Conservation (phyloP, 306 rosid species). For the Amphicarpaea edgeworthii region DNA sequence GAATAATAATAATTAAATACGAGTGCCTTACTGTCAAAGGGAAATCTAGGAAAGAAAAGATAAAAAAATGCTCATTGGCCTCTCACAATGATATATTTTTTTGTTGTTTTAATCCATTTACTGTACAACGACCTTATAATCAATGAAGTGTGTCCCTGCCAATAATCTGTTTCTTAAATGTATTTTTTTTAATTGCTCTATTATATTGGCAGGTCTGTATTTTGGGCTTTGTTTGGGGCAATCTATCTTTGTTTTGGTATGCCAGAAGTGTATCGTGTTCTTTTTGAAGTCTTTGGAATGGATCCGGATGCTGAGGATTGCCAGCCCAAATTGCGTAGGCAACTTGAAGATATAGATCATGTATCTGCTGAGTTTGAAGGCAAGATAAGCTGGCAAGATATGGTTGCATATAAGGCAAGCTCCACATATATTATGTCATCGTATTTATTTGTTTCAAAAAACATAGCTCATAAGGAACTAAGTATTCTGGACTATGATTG, state of each 20-base stretch:
- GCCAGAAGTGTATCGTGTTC: conserved; percentile 93
- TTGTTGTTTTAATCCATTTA: conserved; percentile 15
- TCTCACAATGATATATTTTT: not conserved
- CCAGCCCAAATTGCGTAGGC: conserved; percentile 80
- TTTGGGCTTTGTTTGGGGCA: conserved; percentile 94
- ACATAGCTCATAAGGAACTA: not conserved
- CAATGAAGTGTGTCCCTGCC: conserved; percentile 28
- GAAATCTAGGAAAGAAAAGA: not conserved
- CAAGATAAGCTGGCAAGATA: conserved; percentile 89
- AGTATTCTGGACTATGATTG: conserved; percentile 8
- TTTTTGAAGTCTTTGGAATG: conserved; percentile 96
- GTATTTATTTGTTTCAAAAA: conserved; percentile 10
- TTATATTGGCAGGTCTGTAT: conserved; percentile 69
- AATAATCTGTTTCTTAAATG: conserved; percentile 24
- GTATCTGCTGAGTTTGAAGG: conserved; percentile 87
- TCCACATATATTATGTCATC: conserved; percentile 6
- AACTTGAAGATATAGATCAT: conserved; percentile 84
- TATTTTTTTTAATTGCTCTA: conserved; percentile 26
- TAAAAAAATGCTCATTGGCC: not conserved
- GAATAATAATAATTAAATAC: not conserved
- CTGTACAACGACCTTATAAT: conserved; percentile 15
- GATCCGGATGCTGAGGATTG: conserved; percentile 82
- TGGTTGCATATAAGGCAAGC: conserved; percentile 78
- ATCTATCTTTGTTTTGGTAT: conserved; percentile 88
- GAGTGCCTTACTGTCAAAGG: not conserved